Evolutionary conservation across 1,284 basidiomycete species (phyloP).

Genomic region (Mycena citricolor): DNA sequence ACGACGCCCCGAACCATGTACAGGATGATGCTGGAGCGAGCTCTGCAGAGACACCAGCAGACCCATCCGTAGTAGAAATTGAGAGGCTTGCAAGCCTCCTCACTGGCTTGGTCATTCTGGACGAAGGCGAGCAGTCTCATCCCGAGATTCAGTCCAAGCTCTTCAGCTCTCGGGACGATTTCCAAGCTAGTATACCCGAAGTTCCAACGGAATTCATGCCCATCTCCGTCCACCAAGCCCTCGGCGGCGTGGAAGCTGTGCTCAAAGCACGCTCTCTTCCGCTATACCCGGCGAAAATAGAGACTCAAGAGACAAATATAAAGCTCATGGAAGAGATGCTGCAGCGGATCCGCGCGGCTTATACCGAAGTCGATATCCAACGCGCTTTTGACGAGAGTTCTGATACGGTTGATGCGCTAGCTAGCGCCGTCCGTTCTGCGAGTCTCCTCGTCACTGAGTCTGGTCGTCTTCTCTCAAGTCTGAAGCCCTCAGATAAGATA

Average conservation of each 20-base stretch:
- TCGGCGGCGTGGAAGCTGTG: background rate
- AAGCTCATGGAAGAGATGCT: background rate
- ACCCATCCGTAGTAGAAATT: too few species aligned
- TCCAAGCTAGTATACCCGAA: conserved; percentile 1
- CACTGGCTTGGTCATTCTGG: background rate
- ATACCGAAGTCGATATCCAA: background rate
- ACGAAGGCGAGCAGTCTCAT: conserved; percentile 1
- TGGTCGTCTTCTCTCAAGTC: background rate
- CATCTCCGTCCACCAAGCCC: background rate
- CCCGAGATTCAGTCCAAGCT: conserved; percentile 10
- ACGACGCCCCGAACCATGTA: too few species aligned
- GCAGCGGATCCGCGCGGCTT: background rate
- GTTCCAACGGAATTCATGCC: background rate
- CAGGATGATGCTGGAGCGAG: too few species aligned
- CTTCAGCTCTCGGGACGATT: conserved; percentile 7
- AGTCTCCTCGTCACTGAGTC: background rate
- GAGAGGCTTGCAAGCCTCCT: conserved; percentile 1
- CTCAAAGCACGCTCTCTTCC: background rate
- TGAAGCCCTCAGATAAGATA: too few species aligned
- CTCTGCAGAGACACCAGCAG: too few species aligned
- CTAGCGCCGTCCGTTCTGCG: background rate
- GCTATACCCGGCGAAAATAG: background rate
- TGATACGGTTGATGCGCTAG: background rate
- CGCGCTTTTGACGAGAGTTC: background rate
- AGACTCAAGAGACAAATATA: background rate